phyloP scores from a whole-genome alignment of 352 stramenopile species.

The Pythium coloratum region DNA sequence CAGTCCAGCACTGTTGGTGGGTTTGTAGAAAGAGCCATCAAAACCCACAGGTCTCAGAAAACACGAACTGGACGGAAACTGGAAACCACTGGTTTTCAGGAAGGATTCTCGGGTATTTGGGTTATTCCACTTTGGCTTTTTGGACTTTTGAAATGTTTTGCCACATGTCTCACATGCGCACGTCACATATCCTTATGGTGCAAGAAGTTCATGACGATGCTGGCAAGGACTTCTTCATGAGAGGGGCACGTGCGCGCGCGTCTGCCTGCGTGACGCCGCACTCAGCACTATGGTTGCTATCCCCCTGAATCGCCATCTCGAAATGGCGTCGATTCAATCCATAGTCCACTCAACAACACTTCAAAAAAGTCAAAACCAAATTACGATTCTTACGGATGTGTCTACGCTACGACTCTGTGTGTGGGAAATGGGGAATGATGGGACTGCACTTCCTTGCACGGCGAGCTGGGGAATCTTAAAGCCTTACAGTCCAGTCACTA shows the following conservation, averaged over 20 bases:
- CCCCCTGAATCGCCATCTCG: too few species aligned
- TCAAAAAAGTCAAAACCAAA: background rate
- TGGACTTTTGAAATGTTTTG: background rate
- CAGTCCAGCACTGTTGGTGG: background rate
- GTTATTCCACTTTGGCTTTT: conserved; percentile 1
- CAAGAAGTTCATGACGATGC: background rate
- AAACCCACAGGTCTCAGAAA: background rate
- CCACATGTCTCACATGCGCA: background rate
- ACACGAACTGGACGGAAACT: conserved; percentile 1
- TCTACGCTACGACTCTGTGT: conserved; percentile 1
- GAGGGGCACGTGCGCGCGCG: too few species aligned
- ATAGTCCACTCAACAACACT: too few species aligned
- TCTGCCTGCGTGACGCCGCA: too few species aligned
- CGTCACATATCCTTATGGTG: background rate
- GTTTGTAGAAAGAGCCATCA: background rate
- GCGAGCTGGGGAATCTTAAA: conserved; percentile 2
- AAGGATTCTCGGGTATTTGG: background rate
- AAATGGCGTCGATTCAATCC: too few species aligned
- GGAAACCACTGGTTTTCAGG: conserved; percentile 3
- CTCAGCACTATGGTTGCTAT: too few species aligned
- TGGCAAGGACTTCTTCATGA: too few species aligned
- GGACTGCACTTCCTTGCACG: background rate
- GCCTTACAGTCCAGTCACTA: background rate
- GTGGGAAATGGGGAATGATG: background rate
- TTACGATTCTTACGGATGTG: background rate